These are phyloP conservation scores for Wallacemonas sp. DNA, from an alignment of 208 protist genomes.

Conservation along the genomic window DNA sequence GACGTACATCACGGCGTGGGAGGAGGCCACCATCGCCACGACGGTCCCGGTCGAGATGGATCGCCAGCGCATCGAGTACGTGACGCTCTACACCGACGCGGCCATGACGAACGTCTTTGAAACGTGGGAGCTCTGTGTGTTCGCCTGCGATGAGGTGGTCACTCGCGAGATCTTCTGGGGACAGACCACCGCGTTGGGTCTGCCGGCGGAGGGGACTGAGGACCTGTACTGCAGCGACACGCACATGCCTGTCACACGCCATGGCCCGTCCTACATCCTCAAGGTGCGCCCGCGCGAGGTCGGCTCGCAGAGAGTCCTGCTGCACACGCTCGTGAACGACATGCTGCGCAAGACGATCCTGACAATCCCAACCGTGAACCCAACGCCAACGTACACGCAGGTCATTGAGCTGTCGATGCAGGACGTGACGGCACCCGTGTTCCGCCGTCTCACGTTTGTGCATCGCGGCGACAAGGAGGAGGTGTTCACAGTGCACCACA, in stretches of 20 bases:
- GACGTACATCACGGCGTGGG: slow-evolving; percentile 78
- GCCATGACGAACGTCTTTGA: slow-evolving; percentile 75
- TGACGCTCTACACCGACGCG: slow-evolving; percentile 78
- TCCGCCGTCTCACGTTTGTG: slow-evolving; percentile 83
- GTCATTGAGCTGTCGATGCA: slow-evolving; percentile 74
- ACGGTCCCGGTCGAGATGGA: slow-evolving; percentile 43
- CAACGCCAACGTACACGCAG: slow-evolving; percentile 79
- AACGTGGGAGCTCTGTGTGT: slow-evolving; percentile 86
- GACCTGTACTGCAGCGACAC: slow-evolving; percentile 78
- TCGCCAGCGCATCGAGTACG: slow-evolving; percentile 72
- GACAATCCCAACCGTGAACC: slow-evolving; percentile 71
- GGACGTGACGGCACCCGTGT: slow-evolving; percentile 64
- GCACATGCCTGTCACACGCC: slow-evolving; percentile 41
- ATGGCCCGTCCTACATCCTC: slow-evolving; percentile 57
- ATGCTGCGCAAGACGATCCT: slow-evolving; percentile 73
- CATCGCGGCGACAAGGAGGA: slow-evolving; percentile 64
- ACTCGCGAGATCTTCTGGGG: slow-evolving; percentile 82
- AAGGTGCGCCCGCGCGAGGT: slow-evolving; percentile 74
- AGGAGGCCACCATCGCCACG: slow-evolving; percentile 71
- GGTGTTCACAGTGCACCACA: slow-evolving; percentile 78
- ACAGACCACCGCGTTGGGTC: slow-evolving; percentile 73
- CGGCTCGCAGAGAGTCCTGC: slow-evolving; percentile 57
- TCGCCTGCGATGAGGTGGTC: slow-evolving; percentile 64
- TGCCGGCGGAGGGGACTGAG: slow-evolving; percentile 67
- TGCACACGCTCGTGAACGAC: slow-evolving; percentile 65